Base-by-base conservation (phyloP, 192 early-diverging fungal species). In the Backusella morwellensis region DNA sequence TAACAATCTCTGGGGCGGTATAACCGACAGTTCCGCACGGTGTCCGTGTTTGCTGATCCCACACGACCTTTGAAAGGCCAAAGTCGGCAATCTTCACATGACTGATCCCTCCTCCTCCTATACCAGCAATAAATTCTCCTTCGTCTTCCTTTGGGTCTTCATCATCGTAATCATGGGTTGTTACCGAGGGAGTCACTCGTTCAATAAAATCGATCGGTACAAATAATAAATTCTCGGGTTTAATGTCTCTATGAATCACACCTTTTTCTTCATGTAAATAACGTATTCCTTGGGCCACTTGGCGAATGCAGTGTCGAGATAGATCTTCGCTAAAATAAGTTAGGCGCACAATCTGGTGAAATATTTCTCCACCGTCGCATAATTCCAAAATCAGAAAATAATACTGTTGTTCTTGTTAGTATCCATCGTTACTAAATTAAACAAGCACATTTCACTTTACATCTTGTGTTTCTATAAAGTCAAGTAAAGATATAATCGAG, bases 11-110 rank as follows among this genome's bases (percentile, higher is more conserved):
- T 23, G 96, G 96, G 0, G 96, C 96, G 14, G 95, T 95, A 74
- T 98, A 98, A n/a, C 95, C 94, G 6, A 96, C 91, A 11, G 96
- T 98, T 7, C 96, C 96, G 74, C 95, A 96, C 1, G 96, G 96
- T 67, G 96, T 98, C 86, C 89, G 90, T 8, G 95, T 95, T 7
- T 91, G 86, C 77, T 94, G 90, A 74, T 95, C 88, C 90, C 93
- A 93, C 11, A 95, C 90, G 2, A 95, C 91, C 80, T 96, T 96
- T 56, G 94, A 95, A 17, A 97, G 81, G 1, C 95, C 95, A 89
- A 97, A 97, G 84, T 97, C 95, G 19, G 95, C 94, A 69, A 97
- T 91, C 86, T 94, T 95, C 74, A 97, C 90, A 42, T 85, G 81
- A 9, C 94, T 94, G 75, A 97, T 94, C 19, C 94, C 93, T 52